Evolutionary conservation across 768 basidiomycete genomes (phyloP).

Genomic region (Collybia nuda): DNA sequence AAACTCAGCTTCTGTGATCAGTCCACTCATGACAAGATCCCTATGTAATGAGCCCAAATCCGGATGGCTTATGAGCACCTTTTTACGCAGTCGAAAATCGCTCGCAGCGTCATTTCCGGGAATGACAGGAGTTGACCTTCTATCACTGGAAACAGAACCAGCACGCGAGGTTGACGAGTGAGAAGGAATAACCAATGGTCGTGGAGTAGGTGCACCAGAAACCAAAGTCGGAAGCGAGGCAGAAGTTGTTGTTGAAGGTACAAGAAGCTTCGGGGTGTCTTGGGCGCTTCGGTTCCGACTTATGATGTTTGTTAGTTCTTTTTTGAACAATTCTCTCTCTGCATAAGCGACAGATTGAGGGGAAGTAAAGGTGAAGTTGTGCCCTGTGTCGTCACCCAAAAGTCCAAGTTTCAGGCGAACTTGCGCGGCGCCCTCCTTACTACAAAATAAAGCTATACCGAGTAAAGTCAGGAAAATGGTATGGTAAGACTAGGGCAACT

Average conservation of each 20-base stretch:
- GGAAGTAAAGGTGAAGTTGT: conserved; percentile 81
- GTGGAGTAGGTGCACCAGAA: conserved; percentile 31
- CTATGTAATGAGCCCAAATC: conserved; percentile 82
- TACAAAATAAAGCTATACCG: conserved; percentile 73
- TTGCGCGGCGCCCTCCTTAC: conserved; percentile 80
- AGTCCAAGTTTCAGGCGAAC: conserved; percentile 77
- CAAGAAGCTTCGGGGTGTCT: conserved; percentile 25
- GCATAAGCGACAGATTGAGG: conserved; percentile 59
- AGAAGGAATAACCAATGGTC: conserved; percentile 30
- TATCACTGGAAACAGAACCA: conserved; percentile 57
- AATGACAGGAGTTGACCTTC: conserved; percentile 53
- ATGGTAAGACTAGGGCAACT: conserved; percentile 26
- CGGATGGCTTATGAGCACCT: conserved; percentile 74
- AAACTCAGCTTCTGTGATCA: conserved; percentile 91
- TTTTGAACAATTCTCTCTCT: conserved; percentile 84
- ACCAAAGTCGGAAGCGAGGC: conserved; percentile 14
- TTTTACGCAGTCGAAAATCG: conserved; percentile 76
- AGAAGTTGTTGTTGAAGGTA: conserved; percentile 19
- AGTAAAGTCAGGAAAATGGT: conserved; percentile 13
- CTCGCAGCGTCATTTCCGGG: conserved; percentile 56
- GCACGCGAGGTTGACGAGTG: conserved; percentile 58
- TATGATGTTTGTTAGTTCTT: conserved; percentile 74
- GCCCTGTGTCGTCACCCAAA: conserved; percentile 65
- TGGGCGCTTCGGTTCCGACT: conserved; percentile 61
- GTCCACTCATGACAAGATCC: conserved; percentile 81